Percentiles rank a stretch among this genome's conserved stretches.
phyloP scores from a whole-genome alignment of 2,329 filamentous ascomycete species.

The Trichophyton verrucosum region DNA sequence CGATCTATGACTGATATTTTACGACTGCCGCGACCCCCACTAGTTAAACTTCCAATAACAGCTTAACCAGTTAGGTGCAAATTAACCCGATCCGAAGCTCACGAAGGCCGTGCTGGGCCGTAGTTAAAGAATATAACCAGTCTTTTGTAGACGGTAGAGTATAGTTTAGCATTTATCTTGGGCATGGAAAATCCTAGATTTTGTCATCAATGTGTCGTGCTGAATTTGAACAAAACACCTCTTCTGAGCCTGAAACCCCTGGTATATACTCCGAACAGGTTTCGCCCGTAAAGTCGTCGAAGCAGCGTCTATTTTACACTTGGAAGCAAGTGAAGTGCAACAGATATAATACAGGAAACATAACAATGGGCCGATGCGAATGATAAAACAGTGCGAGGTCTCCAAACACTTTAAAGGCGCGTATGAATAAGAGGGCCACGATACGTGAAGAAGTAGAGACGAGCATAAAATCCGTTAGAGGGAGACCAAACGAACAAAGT shows the following conservation, averaged over 20 bases:
- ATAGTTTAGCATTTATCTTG: no score
- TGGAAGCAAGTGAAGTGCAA: not conserved
- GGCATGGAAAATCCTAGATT: not conserved
- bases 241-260: not conserved
- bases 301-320: conserved; percentile 1
- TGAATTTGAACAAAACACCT: not conserved
- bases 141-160: no score
- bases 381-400: not conserved
- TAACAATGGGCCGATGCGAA: not conserved
- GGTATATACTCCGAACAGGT: not conserved
- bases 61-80: not conserved
- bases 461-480: not conserved
- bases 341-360: conserved; percentile 3
- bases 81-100: not conserved
- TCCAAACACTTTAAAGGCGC: not conserved
- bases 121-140: no score
- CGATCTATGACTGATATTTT: not conserved
- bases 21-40: not conserved
- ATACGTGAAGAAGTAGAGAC: not conserved
- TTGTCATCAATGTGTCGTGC: not conserved
- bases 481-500: conserved; percentile 1
- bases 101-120: not conserved
- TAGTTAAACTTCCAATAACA: not conserved
- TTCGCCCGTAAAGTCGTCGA: not conserved
- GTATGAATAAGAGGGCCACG: not conserved